These are phyloP conservation scores for Stemphylium lycopersici DNA, from an alignment of 2,329 filamentous ascomycete species.

Conservation along the genomic window DNA sequence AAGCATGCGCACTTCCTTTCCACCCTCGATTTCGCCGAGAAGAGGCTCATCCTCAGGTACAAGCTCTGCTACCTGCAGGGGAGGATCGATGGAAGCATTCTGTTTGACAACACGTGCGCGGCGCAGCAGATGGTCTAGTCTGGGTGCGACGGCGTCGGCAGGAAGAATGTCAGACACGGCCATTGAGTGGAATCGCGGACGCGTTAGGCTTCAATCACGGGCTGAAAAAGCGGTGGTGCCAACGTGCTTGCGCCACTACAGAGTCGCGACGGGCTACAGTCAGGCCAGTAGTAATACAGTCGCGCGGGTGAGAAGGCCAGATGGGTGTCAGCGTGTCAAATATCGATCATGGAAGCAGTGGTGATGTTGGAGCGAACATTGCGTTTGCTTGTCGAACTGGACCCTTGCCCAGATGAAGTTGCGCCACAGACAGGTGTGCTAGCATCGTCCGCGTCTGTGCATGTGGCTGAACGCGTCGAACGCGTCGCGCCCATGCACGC, in stretches of 20 bases:
- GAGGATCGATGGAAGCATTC: conserved; percentile 52
- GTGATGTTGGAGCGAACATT: conserved; percentile 4
- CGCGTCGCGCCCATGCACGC: conserved; percentile 16
- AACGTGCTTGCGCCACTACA: not conserved
- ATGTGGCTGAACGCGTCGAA: conserved; percentile 18
- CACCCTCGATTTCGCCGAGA: conserved; percentile 29
- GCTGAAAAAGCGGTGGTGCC: conserved; percentile 1
- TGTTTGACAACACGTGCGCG: conserved; percentile 51
- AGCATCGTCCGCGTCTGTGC: conserved; percentile 13
- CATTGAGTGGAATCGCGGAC: conserved; percentile 26
- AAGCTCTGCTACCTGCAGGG: conserved; percentile 51
- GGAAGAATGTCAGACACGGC: conserved; percentile 32
- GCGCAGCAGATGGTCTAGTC: conserved; percentile 50
- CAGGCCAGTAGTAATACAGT: not conserved
- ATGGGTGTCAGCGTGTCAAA: not conserved
- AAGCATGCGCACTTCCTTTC: conserved; percentile 64
- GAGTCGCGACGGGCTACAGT: not conserved
- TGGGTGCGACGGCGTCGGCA: conserved; percentile 35
- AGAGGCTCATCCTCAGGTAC: conserved; percentile 37
- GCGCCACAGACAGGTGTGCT: conserved; percentile 16
- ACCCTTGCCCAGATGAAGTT: conserved; percentile 15
- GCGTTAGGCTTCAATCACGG: conserved; percentile 11
- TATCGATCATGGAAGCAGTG: not conserved
- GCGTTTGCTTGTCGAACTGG: conserved; percentile 10
- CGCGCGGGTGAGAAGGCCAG: not conserved